phyloP scores from a whole-genome alignment of 805 yeast genomes.

The Candida maris region DNA sequence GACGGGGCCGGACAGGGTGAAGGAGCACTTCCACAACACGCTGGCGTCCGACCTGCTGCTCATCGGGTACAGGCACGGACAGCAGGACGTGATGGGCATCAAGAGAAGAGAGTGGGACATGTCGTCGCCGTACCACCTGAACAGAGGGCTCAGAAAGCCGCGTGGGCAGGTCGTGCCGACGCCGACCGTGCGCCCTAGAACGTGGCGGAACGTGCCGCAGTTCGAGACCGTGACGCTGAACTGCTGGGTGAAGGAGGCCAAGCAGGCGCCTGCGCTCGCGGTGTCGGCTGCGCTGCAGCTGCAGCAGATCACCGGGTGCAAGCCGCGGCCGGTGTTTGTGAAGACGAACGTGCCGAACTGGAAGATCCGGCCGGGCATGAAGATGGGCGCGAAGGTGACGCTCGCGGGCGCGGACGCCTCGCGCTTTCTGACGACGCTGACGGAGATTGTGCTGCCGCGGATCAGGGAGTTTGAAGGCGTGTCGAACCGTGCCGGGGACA shows the following conservation, averaged over 20 bases:
- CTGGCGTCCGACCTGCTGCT: slow-evolving; percentile 74
- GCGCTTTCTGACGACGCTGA: slow-evolving; percentile 80
- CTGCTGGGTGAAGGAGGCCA: slow-evolving; percentile 72
- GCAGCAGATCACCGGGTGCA: slow-evolving; percentile 91
- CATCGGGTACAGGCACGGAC: slow-evolving; percentile 69
- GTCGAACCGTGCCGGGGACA: slow-evolving; percentile 73
- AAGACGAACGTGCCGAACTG: slow-evolving; percentile 79
- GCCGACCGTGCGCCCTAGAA: slow-evolving; percentile 67
- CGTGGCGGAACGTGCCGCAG: slow-evolving; percentile 67
- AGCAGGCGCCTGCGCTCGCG: slow-evolving; percentile 65
- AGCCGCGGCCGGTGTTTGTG: slow-evolving; percentile 70
- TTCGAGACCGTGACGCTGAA: slow-evolving; percentile 67
- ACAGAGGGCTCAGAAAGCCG: slow-evolving; percentile 76
- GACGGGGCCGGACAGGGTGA: slow-evolving; percentile 75
- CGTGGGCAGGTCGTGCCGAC: slow-evolving; percentile 70
- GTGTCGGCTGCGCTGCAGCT: slow-evolving; percentile 74
- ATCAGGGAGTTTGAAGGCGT: slow-evolving; percentile 84
- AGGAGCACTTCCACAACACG: slow-evolving; percentile 72
- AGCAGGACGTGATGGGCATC: slow-evolving; percentile 51
- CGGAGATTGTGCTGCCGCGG: slow-evolving; percentile 91
- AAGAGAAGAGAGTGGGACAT: slow-evolving; percentile 84
- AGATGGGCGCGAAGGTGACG: slow-evolving; percentile 84
- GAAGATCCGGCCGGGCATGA: slow-evolving; percentile 83
- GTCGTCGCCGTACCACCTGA: slow-evolving; percentile 81
- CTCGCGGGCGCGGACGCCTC: slow-evolving; percentile 77